Percentiles rank a stretch among this genome's conserved stretches.
Evolutionary conservation across 2,329 filamentous ascomycete species (phyloP).

Genomic region (Trichoderma oligosporum): DNA sequence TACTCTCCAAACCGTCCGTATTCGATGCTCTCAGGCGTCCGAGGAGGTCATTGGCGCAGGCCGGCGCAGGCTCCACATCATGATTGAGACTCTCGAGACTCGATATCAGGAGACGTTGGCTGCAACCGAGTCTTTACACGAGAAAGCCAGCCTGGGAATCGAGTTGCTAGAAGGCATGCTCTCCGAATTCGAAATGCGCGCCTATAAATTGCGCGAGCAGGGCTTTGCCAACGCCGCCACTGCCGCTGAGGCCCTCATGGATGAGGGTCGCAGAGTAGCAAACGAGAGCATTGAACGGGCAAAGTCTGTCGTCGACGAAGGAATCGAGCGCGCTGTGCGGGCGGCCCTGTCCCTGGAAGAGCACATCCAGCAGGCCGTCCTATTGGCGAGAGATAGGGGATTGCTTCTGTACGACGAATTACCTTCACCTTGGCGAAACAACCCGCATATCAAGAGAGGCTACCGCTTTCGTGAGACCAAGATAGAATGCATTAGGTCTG

Average conservation of each 20-base stretch:
- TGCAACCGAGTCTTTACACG: conserved; percentile 80
- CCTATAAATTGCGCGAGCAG: conserved; percentile 73
- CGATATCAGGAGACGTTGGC: conserved; percentile 83
- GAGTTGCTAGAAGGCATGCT: conserved; percentile 82
- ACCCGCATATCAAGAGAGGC: conserved; percentile 85
- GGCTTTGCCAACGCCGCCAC: conserved; percentile 65
- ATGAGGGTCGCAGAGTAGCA: conserved; percentile 73
- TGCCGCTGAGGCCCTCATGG: conserved; percentile 68
- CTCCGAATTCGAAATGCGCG: conserved; percentile 77
- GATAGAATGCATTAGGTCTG: conserved; percentile 78
- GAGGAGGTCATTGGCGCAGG: conserved; percentile 87
- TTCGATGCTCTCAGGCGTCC: conserved; percentile 83
- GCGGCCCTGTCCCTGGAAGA: conserved; percentile 80
- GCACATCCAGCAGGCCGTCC: conserved; percentile 74
- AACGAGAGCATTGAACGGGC: conserved; percentile 75
- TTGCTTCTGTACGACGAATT: conserved; percentile 87
- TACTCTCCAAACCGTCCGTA: conserved; percentile 80
- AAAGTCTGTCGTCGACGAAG: conserved; percentile 72
- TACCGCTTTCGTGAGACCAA: conserved; percentile 95
- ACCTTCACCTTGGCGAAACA: conserved; percentile 87
- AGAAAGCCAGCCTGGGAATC: conserved; percentile 86
- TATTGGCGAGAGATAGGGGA: conserved; percentile 71
- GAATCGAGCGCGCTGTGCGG: conserved; percentile 75
- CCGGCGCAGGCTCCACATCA: conserved; percentile 74
- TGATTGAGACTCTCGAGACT: conserved; percentile 87